Evolutionary conservation across 148 eudicot genomes (phyloP).

Genomic region (Fallopia convolvulus): DNA sequence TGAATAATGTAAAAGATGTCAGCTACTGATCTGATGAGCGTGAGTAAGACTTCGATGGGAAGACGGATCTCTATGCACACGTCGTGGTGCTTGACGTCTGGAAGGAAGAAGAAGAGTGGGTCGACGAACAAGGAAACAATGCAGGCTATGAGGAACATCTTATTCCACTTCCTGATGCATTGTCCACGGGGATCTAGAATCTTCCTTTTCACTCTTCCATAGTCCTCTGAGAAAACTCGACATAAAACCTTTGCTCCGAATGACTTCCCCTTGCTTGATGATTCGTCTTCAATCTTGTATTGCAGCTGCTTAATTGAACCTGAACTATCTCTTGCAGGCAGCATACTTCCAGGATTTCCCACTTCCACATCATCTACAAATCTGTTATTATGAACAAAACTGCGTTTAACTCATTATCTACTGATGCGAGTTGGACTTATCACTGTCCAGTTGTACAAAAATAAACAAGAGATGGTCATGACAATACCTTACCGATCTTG

Average conservation of each 20-base stretch:
- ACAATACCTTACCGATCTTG: slow-evolving; percentile 68
- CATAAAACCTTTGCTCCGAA: slow-evolving; percentile 44
- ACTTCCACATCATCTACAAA: slow-evolving; percentile 35
- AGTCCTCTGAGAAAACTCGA: slow-evolving; percentile 71
- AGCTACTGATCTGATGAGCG: slow-evolving; percentile 42
- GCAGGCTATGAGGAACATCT: slow-evolving; percentile 43
- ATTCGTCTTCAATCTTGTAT: slow-evolving; percentile 20
- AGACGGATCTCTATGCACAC: slow-evolving; percentile 43
- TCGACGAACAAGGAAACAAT: slow-evolving; percentile 57
- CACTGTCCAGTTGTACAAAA: too few species aligned
- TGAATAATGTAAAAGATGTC: slow-evolving; percentile 56
- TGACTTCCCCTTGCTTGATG: slow-evolving; percentile 15
- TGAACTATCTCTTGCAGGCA: slow-evolving; percentile 12
- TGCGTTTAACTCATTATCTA: background rate
- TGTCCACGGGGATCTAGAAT: slow-evolving; percentile 58
- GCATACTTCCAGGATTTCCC: slow-evolving; percentile 10
- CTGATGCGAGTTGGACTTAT: background rate
- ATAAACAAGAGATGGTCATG: background rate
- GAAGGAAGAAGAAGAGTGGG: slow-evolving; percentile 62
- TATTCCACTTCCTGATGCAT: slow-evolving; percentile 42
- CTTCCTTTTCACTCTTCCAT: slow-evolving; percentile 34
- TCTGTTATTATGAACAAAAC: slow-evolving; percentile 17
- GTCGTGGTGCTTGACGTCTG: slow-evolving; percentile 32
- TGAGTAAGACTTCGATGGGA: slow-evolving; percentile 39
- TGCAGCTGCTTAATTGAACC: slow-evolving; percentile 15